Percentiles rank a stretch among this genome's conserved stretches.
Conservation (phyloP, 2,329 filamentous ascomycete genomes). For the Boeremia exigua region DNA sequence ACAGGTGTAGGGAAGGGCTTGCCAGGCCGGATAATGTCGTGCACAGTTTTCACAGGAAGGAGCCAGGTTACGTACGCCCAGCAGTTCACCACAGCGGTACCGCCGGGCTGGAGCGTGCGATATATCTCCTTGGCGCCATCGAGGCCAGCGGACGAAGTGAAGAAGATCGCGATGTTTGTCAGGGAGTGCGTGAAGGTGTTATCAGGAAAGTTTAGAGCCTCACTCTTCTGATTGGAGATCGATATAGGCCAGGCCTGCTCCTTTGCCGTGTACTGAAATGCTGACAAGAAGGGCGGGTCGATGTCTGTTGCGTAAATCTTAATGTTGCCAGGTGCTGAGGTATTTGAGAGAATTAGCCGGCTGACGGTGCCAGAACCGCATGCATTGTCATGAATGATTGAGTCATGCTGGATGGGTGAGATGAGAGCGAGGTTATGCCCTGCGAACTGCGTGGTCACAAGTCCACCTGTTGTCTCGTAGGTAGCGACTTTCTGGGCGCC, state of each 20-base stretch:
- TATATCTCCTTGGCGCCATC: slow-evolving; percentile 47
- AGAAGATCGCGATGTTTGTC: slow-evolving; percentile 51
- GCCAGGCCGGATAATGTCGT: slow-evolving; percentile 26
- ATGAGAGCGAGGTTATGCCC: slow-evolving; percentile 36
- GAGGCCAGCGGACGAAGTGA: slow-evolving; percentile 37
- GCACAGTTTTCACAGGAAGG: slow-evolving; percentile 26
- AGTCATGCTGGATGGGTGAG: slow-evolving; percentile 29
- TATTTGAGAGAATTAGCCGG: slow-evolving; percentile 26
- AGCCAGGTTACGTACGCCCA: slow-evolving; percentile 40
- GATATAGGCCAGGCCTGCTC: slow-evolving; percentile 33
- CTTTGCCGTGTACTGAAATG: slow-evolving; percentile 15
- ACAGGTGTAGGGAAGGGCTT: slow-evolving; percentile 26
- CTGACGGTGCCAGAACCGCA: slow-evolving; percentile 41
- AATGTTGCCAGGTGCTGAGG: slow-evolving; percentile 10
- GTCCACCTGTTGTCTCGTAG: slow-evolving; percentile 40
- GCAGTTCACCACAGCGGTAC: slow-evolving; percentile 49
- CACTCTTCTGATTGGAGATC: slow-evolving; percentile 26
- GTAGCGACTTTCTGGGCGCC: slow-evolving; percentile 31
- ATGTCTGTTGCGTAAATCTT: slow-evolving; percentile 42
- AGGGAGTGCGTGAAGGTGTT: slow-evolving; percentile 48
- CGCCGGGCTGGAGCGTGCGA: slow-evolving; percentile 48
- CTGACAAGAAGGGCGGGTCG: slow-evolving; percentile 36
- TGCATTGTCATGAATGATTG: slow-evolving; percentile 46
- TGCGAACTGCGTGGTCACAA: slow-evolving; percentile 36
- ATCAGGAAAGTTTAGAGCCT: slow-evolving; percentile 32